A percentile compares a stretch with the other conserved stretches of the same genome.
Conservation (phyloP, 164 flowering plant genomes). For the Nymphaea colorata region DNA sequence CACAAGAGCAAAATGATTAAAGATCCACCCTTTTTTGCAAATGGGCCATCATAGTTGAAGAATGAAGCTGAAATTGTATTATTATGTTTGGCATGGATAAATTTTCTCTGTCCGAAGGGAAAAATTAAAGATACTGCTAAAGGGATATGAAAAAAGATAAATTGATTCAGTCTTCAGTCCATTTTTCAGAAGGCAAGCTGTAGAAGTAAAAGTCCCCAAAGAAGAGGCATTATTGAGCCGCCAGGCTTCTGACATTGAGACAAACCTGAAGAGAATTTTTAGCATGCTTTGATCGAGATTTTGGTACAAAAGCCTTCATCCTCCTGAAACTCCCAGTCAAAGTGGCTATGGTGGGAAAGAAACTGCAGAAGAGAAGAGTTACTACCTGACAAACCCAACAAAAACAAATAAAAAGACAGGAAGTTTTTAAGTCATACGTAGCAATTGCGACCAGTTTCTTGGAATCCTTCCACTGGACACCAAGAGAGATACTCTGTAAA, state of each 20-base stretch:
- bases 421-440: background rate
- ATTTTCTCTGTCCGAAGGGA: too few species aligned
- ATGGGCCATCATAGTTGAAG: too few species aligned
- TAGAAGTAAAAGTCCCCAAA: background rate
- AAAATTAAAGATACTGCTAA: too few species aligned
- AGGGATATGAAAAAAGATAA: too few species aligned
- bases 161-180: too few species aligned
- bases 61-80: too few species aligned
- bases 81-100: too few species aligned
- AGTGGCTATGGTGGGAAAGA: constrained; percentile 1
- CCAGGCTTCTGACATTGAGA: background rate
- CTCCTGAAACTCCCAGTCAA: constrained; percentile 2
- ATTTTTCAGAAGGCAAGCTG: too few species aligned
- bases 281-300: background rate
- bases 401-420: background rate
- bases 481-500: background rate
- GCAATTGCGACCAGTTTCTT: background rate
- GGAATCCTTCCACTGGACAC: background rate
- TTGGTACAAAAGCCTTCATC: background rate
- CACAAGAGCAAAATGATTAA: too few species aligned
- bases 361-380: background rate
- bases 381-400: background rate
- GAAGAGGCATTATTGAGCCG: background rate
- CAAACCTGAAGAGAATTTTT: background rate
- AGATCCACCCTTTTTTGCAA: too few species aligned